Evolutionary conservation across 108 stramenopile species (phyloP), one percentile per base, ranked within the genome.

Genomic region (Skeletonema grethae): DNA sequence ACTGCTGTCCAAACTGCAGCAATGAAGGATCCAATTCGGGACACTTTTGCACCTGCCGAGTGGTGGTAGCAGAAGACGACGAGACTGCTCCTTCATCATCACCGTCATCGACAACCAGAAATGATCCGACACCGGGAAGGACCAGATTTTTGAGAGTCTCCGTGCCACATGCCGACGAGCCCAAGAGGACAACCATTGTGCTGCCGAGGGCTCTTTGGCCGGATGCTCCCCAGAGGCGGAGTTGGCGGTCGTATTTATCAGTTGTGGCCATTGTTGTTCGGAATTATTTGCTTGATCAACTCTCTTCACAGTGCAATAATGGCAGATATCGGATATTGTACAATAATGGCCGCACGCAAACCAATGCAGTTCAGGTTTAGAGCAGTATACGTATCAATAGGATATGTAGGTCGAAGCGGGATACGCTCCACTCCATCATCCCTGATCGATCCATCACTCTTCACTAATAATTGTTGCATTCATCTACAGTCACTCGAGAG

Each of bases 231-330:
- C 99, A 99, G 41, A 99, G 93, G 8, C 99, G 95, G 38, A 98
- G 91, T 83, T 99, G 99, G 9, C 99, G 90, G 88, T 99, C 99
- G 84, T 99, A 99, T 79, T 99, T 99, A 83, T 98, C 83, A 63
- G 70, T 77, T 18, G 96, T 96, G 12, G 94, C 93, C 95, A 91
- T 94, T 61, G 67, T 56, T 57, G 2, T n/a, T 60, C n/a, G n/a
- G n/a, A 10, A 7, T 34, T 34, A 7, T 5, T n/a, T 48, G 46
- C 18, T 28, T 0, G 1, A 28, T 28, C 25, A 1, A 28, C 25
- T 28, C 25, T 28, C n/a, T n/a, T n/a, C n/a, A n/a, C n/a, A n/a
- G n/a, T n/a, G n/a, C n/a, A n/a, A n/a, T n/a, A n/a, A n/a, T n/a
- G n/a, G n/a, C n/a, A n/a, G n/a, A n/a, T n/a, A n/a, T n/a, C n/a